Evolutionary conservation across 495 filamentous ascomycete species (phyloP).

Genomic region (Penicillium cataractarum): DNA sequence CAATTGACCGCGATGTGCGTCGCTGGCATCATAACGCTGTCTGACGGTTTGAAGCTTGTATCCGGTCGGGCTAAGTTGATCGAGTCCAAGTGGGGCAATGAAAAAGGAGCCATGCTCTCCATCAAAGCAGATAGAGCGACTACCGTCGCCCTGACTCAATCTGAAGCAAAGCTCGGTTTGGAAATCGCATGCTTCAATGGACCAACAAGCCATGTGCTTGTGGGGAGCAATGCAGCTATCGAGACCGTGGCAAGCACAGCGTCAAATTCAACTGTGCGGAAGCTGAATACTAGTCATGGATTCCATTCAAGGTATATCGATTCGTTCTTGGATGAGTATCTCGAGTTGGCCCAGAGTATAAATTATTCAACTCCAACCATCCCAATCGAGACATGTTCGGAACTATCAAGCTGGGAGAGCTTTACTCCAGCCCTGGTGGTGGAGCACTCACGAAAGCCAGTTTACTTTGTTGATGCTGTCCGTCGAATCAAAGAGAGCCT

Average conservation of each 20-base stretch:
- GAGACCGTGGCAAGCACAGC: background rate
- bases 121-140: no score
- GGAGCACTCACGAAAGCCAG: slow-evolving; percentile 41
- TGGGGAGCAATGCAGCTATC: slow-evolving; percentile 12
- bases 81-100: background rate
- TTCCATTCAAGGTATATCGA: slow-evolving; percentile 55
- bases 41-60: slow-evolving; percentile 46
- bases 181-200: slow-evolving; percentile 54
- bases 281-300: slow-evolving; percentile 48
- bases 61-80: slow-evolving; percentile 33
- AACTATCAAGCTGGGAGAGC: slow-evolving; percentile 11
- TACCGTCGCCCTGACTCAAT: no score
- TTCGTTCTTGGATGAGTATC: slow-evolving; percentile 33
- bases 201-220: slow-evolving; percentile 35
- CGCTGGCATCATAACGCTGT: slow-evolving; percentile 36
- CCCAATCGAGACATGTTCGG: slow-evolving; percentile 32
- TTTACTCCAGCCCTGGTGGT: slow-evolving; percentile 23
- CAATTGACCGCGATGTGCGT: slow-evolving; percentile 54
- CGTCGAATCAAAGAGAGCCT: slow-evolving; percentile 27
- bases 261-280: slow-evolving; percentile 32
- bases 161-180: no score
- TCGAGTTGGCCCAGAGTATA: slow-evolving; percentile 28
- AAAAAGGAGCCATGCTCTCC: background rate
- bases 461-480: slow-evolving; percentile 47
- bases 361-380: slow-evolving; percentile 33